Evolutionary conservation across 305 asterid species (phyloP), one percentile per base, ranked within the genome.

Genomic region (Fraxinus dipetala): DNA sequence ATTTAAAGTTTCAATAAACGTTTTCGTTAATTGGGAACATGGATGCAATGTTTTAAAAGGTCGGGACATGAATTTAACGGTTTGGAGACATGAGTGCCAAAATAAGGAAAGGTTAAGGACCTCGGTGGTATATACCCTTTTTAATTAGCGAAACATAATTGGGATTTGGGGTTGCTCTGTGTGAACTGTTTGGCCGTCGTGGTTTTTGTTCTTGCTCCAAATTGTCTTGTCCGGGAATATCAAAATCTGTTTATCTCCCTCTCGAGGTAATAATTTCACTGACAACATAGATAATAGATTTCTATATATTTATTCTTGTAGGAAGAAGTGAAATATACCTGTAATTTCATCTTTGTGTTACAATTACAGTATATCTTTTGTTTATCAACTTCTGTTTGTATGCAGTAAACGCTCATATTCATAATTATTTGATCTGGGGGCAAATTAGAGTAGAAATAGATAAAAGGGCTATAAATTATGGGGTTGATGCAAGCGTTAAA

Each of bases 401-500:
- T 35, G 54, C 81, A 81, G 88, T 51, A 48, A 81, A 75, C 83
- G 54, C 78, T 80, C 36, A 78, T 78, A 83, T 85, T 54, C 83
- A 83, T 83, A 88, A 70, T 81, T 69, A 78, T 75, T 84, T 86
- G 87, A 84, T 81, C 79, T 43, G 78, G 36, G 84, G 84, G 72
- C 51, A 36, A 73, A 51, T 63, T 43, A 35, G 48, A 34, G 43
- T 63, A 35, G 77, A 82, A 78, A 20, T 45, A 67, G 65, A 34
- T 75, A 20, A 48, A 77, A 82, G 63, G 63, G 63, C 24, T 16
- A 51, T 51, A 51, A 51, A 51, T 16, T 84, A 95, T 93, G 99
- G 98, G 97, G 74, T 87, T 94, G 82, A 96, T 87, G 89, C 97
- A 92, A 89, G 90, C 90, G 4, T 82, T 96, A 67, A 92, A 79